Evolutionary conservation across 257 asterid species (phyloP), one percentile per base, ranked within the genome.

Genomic region (Hygrophila difformis): DNA sequence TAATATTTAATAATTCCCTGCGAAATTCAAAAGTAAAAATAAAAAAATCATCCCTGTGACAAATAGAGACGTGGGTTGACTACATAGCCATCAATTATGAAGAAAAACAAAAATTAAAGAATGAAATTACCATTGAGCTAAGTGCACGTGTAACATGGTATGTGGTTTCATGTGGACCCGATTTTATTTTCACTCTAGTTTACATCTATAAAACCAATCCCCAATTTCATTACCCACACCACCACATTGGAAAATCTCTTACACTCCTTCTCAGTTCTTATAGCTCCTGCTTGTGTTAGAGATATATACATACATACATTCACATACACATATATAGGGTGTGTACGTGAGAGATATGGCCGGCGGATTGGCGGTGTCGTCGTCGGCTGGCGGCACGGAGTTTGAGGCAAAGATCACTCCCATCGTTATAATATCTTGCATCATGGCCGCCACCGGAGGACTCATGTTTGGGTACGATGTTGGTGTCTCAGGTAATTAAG

Each of bases 381-480:
- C 58, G 13, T 53, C 62, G 26, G 65, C 49, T 16, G 81, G 84
- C 7, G 88, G 73, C 23, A 64, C 57, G 23, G 74, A 75, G 48
- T 84, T 77, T 36, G 93, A 84, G 66, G 93, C 93, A 39, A 84
- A 78, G 63, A 81, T 84, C 21, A 84, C 95, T 4, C 91, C 89
- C 6, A 75, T 81, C 17, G 95, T 84, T 3, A 67, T 84, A 63
- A 63, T 81, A 5, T 84, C 93, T 17, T 84, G 95, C 47, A 67
- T 84, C 60, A 53, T 81, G 84, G 95, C 95, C 1, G 93, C 95
- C 60, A 73, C 82, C 50, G 95, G 95, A 13, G 95, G 95, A 3
- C 84, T 84, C 28, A 84, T 84, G 95, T 84, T 84, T 13, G 95
- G 95, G 10, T 84, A 84, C 8, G 95, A 84, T 10, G 57, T 84